Evolutionary conservation across 768 basidiomycete species (phyloP), one percentile per base, ranked within the genome.

Genomic region (Auricularia cornea): DNA sequence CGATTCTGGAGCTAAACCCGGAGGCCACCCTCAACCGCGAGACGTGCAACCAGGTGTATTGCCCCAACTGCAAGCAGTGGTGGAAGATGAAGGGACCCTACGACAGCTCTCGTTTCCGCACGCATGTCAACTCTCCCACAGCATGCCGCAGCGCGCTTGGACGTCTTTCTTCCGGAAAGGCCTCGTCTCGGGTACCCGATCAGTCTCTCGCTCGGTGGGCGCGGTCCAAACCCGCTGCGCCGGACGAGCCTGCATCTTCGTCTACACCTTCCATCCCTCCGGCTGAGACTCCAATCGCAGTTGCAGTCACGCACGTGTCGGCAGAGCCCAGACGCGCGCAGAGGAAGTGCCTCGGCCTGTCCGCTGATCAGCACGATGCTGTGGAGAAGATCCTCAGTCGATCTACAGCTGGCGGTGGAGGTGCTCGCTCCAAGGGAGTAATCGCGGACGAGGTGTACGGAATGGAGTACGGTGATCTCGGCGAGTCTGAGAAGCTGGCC

Each of bases 41-140:
- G 62, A 54, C 31, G 23, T 60, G 44, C 59, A 28, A n/a, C 12
- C 23, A 4, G 44, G 65, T 71, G 6, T 60, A 63, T 2, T 67
- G 66, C 61, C 65, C 62, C 1, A 29, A 28, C 12, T 72, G 71
- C 62, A 64, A 65, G 28, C 35, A 32, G 14, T 61, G 59, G 41
- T 18, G 51, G 12, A 40, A 38, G 30, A 63, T 68, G 59, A 66
- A 68, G 56, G 60, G 64, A 23, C 44, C 65, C 1, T 70, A 67
- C 56, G 60, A 61, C 35, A 28, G 59, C 3, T 10, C 41, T n/a
- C 57, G 65, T 1, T 67, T 70, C 63, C 12, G 28, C 29, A 29
- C 62, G n/a, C 71, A 72, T 35, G 31, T 52, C 26, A 16, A 54
- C 11, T 32, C 41, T 20, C 63, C 51, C 29, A 65, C 14, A 14